Evolutionary conservation across 73 alveolate genomes (phyloP).

Genomic region (Blepharisma stoltei): DNA sequence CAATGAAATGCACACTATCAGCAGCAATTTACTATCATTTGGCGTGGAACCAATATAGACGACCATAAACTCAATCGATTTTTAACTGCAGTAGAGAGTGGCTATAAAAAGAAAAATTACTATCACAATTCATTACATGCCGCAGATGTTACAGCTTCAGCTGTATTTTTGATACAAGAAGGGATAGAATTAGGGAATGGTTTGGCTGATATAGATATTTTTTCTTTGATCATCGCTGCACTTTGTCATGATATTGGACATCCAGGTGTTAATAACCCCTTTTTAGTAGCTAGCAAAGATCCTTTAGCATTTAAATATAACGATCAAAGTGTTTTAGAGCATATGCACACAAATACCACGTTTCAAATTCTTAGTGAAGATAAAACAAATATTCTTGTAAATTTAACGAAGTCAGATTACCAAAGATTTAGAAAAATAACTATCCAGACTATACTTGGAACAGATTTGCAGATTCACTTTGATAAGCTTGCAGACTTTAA

Average conservation of each 20-base stretch:
- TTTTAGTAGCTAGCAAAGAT: constrained; percentile 46
- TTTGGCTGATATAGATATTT: constrained; percentile 24
- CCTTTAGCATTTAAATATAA: constrained; percentile 58
- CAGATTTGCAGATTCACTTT: constrained; percentile 44
- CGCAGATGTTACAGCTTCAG: constrained; percentile 65
- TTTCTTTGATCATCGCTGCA: constrained; percentile 34
- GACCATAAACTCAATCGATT: background rate
- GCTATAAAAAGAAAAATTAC: constrained; percentile 54
- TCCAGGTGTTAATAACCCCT: constrained; percentile 68
- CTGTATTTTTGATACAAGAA: constrained; percentile 50
- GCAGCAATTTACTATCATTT: no score
- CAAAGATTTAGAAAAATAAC: constrained; percentile 65
- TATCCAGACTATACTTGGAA: constrained; percentile 65
- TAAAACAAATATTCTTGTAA: constrained; percentile 12
- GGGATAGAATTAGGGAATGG: constrained; percentile 34
- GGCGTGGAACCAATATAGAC: no score
- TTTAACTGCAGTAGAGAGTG: constrained; percentile 33
- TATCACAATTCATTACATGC: constrained; percentile 85
- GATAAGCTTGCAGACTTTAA: background rate
- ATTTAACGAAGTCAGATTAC: constrained; percentile 54
- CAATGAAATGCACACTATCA: no score
- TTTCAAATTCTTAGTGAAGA: constrained; percentile 55
- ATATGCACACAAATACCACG: constrained; percentile 58
- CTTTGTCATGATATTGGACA: constrained; percentile 73
- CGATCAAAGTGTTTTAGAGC: constrained; percentile 71